phyloP scores from a whole-genome alignment of 1,284 basidiomycete genomes.

The Coniophora puteana region DNA sequence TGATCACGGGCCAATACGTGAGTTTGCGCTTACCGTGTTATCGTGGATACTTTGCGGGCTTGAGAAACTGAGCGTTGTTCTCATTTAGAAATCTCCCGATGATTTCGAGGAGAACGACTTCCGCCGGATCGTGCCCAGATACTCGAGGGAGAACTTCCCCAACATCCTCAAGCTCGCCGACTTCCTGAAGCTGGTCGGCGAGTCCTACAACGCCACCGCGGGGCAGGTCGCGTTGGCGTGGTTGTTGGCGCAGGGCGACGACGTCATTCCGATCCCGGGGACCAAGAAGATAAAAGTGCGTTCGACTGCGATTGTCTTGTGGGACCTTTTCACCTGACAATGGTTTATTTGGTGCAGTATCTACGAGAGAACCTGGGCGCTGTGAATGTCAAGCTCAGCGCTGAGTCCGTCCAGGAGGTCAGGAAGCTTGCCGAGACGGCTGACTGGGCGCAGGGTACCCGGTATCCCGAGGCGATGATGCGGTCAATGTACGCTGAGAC shows the following conservation, averaged over 20 bases:
- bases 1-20: constrained; percentile 24
- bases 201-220: constrained; percentile 25
- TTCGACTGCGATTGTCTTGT: no score
- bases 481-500: constrained; percentile 16
- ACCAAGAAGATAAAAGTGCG: constrained; percentile 9
- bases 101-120: constrained; percentile 40
- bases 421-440: constrained; percentile 25
- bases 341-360: constrained; percentile 22
- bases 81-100: constrained; percentile 27
- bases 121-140: constrained; percentile 19
- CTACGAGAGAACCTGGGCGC: constrained; percentile 38
- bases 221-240: constrained; percentile 10
- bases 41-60: no score
- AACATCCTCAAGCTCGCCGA: constrained; percentile 36
- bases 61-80: no score
- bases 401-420: constrained; percentile 30
- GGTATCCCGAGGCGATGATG: constrained; percentile 12
- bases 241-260: constrained; percentile 28
- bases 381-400: constrained; percentile 24
- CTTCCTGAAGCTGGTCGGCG: constrained; percentile 25
- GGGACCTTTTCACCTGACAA: no score
- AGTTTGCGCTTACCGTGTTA: no score
- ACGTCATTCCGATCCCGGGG: constrained; percentile 22
- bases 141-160: constrained; percentile 29
- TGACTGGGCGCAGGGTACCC: constrained; percentile 16